Evolutionary conservation across 495 filamentous ascomycete species (phyloP).

Genomic region (Entonaema liquescens): DNA sequence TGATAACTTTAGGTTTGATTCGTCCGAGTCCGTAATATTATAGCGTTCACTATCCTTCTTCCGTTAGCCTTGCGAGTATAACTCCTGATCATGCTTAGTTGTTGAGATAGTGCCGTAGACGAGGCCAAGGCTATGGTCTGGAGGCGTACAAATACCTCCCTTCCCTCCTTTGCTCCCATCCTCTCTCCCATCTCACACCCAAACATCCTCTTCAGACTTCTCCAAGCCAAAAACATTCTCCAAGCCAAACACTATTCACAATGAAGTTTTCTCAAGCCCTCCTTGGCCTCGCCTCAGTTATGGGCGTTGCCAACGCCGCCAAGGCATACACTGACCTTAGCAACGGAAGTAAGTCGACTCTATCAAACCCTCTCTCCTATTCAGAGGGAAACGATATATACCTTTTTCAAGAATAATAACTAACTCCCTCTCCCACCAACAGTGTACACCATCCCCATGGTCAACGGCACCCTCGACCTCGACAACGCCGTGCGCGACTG

Average conservation of each 20-base stretch:
- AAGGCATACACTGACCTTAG: not conserved
- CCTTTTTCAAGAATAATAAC: not conserved
- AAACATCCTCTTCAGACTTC: too few relatives aligned
- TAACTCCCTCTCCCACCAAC: not conserved
- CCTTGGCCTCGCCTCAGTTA: slow-evolving; percentile 1
- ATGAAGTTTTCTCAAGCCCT: slow-evolving; percentile 29
- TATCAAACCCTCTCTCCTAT: not conserved
- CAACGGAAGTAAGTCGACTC: slow-evolving; percentile 29
- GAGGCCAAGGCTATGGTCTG: too few relatives aligned
- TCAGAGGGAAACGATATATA: not conserved
- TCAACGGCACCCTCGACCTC: slow-evolving; percentile 15
- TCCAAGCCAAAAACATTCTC: too few relatives aligned
- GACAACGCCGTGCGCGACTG: not conserved
- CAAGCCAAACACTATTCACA: not conserved
- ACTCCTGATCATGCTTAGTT: too few relatives aligned
- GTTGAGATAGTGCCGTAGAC: too few relatives aligned
- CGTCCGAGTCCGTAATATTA: too few relatives aligned
- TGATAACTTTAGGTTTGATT: too few relatives aligned
- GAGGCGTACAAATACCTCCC: too few relatives aligned
- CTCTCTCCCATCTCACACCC: too few relatives aligned
- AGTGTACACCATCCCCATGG: slow-evolving; percentile 35
- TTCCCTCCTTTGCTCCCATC: too few relatives aligned
- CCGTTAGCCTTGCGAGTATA: too few relatives aligned
- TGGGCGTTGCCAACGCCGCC: slow-evolving; percentile 1
- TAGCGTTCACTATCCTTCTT: too few relatives aligned